Evolutionary conservation across 352 stramenopile genomes (phyloP).

Genomic region (Aphanomyces stellatus): DNA sequence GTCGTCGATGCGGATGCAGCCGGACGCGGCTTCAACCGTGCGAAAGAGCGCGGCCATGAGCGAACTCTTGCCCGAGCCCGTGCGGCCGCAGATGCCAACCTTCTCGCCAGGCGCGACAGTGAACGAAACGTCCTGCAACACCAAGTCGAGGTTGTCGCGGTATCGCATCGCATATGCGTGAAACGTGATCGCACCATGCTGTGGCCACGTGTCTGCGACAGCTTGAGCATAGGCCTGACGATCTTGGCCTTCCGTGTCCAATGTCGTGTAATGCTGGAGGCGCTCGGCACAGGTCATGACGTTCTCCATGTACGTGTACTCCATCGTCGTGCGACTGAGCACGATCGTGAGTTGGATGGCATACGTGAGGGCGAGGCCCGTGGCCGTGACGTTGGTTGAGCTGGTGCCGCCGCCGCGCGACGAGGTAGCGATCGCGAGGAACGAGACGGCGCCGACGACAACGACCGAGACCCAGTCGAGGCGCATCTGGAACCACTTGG

Average conservation of each 20-base stretch:
- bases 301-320: slow-evolving; percentile 61
- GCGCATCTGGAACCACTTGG: slow-evolving; percentile 94
- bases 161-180: slow-evolving; percentile 57
- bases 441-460: slow-evolving; percentile 86
- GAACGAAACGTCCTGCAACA: slow-evolving; percentile 5
- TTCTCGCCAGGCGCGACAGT: slow-evolving; percentile 15
- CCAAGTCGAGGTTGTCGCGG: slow-evolving; percentile 13
- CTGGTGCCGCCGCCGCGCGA: slow-evolving; percentile 59
- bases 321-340: not conserved
- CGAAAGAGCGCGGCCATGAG: slow-evolving; percentile 30
- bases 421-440: slow-evolving; percentile 30
- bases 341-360: slow-evolving; percentile 83
- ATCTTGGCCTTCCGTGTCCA: slow-evolving; percentile 34
- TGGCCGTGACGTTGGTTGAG: slow-evolving; percentile 61
- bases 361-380: slow-evolving; percentile 82
- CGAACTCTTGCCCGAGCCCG: slow-evolving; percentile 52
- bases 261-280: slow-evolving; percentile 38
- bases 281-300: slow-evolving; percentile 92
- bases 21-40: slow-evolving; percentile 28
- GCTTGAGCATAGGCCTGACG: slow-evolving; percentile 19
- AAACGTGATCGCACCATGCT: slow-evolving; percentile 57
- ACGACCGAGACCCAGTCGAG: slow-evolving; percentile 80
- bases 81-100: slow-evolving; percentile 34
- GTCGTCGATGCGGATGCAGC: slow-evolving; percentile 88
- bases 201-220: slow-evolving; percentile 33